Percentiles rank a stretch among this genome's conserved stretches.
phyloP scores from a whole-genome alignment of 2,329 filamentous ascomycete species.

The Ceratocystis papillata region DNA sequence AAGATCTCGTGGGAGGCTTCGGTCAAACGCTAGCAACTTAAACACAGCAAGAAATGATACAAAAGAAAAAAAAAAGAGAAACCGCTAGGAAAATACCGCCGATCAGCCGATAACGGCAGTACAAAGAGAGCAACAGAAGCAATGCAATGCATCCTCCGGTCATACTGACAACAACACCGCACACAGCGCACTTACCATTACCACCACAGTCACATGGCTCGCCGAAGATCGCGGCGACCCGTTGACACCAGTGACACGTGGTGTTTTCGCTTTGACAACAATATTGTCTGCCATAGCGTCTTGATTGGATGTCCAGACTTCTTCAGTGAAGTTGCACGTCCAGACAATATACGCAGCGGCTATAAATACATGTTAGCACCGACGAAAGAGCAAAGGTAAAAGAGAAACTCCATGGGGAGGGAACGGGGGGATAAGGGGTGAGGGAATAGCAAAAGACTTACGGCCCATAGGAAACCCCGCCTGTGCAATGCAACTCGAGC shows the following conservation, averaged over 20 bases:
- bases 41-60: not conserved
- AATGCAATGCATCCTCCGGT: not conserved
- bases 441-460: conserved; percentile 26
- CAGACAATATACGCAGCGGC: conserved; percentile 33
- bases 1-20: not conserved
- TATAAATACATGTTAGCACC: conserved; percentile 24
- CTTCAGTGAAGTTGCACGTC: conserved; percentile 31
- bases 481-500: conserved; percentile 33
- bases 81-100: not conserved
- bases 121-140: not conserved
- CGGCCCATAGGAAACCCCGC: conserved; percentile 30
- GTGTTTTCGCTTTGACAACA: conserved; percentile 31
- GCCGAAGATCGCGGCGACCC: not conserved
- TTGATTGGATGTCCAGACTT: conserved; percentile 29
- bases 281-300: conserved; percentile 32
- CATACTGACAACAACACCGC: not conserved
- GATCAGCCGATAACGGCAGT: not conserved
- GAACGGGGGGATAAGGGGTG: not conserved
- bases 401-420: not conserved
- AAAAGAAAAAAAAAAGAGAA: not conserved
- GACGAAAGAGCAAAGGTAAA: not conserved
- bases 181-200: not conserved
- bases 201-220: not conserved
- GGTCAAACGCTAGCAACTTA: not conserved
- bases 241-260: conserved; percentile 26